phyloP scores from a whole-genome alignment of 345 rosid species.

The Eucalyptus fibrosa region DNA sequence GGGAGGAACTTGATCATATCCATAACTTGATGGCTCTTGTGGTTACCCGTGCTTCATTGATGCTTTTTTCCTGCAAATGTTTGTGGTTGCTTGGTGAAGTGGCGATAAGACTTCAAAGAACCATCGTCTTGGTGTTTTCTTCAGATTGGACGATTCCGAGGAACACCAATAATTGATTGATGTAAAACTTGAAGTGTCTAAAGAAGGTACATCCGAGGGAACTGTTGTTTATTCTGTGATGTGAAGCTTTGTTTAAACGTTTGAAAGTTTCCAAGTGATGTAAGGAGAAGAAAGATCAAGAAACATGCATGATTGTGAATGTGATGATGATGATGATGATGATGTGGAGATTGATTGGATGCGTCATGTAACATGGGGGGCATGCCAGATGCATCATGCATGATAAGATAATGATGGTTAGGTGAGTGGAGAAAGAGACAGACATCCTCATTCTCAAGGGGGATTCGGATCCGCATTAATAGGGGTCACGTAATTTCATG shows the following conservation, averaged over 20 bases:
- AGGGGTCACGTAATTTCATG: constrained; percentile 27
- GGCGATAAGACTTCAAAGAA: neutral
- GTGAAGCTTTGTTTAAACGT: neutral
- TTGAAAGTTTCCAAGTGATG: neutral
- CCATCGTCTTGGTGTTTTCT: neutral
- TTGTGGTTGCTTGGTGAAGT: neutral
- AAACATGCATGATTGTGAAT: neutral
- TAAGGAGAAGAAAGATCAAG: neutral
- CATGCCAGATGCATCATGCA: neutral
- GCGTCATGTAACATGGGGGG: neutral
- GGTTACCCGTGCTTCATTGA: neutral
- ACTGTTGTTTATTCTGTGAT: neutral
- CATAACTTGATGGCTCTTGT: neutral
- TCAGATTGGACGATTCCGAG: neutral
- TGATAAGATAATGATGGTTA: neutral
- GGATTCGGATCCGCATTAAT: constrained; percentile 20
- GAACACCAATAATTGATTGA: neutral
- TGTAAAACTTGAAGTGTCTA: neutral
- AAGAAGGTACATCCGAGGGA: neutral
- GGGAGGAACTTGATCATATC: neutral
- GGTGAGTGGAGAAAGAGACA: constrained; percentile 7
- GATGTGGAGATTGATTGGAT: neutral
- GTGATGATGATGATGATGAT: neutral
- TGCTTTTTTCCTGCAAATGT: neutral
- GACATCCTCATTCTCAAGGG: constrained; percentile 15